Evolutionary conservation across 352 stramenopile genomes (phyloP).

Genomic region (Globisporangium abappressorium): DNA sequence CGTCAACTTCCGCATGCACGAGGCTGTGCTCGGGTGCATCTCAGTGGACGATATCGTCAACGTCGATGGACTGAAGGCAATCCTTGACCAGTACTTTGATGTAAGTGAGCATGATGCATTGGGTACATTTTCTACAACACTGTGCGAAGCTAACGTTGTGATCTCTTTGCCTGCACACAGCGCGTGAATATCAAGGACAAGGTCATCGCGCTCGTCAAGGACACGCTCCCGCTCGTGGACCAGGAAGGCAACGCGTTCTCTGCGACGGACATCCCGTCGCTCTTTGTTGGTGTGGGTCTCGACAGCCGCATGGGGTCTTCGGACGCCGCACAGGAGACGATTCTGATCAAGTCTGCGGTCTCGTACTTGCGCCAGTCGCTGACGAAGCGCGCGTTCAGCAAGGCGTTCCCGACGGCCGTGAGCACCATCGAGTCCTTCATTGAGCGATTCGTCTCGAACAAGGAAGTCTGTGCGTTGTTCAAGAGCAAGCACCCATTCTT

Average conservation of each 20-base stretch:
- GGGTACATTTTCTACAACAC: background rate
- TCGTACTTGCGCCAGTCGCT: slow-evolving; percentile 54
- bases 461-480: slow-evolving; percentile 33
- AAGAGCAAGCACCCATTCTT: slow-evolving; percentile 53
- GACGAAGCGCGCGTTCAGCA: slow-evolving; percentile 45
- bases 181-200: slow-evolving; percentile 73
- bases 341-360: slow-evolving; percentile 54
- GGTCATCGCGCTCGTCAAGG: slow-evolving; percentile 56
- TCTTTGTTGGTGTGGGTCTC: slow-evolving; percentile 54
- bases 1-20: slow-evolving; percentile 67
- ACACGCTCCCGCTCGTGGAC: slow-evolving; percentile 42
- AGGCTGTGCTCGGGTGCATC: slow-evolving; percentile 57
- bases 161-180: slow-evolving; percentile 13
- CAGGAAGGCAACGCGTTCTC: slow-evolving; percentile 25
- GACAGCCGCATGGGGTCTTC: slow-evolving; percentile 40
- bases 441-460: slow-evolving; percentile 31
- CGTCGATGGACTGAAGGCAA: slow-evolving; percentile 40
- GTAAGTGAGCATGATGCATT: slow-evolving; percentile 14
- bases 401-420: slow-evolving; percentile 53
- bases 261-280: slow-evolving; percentile 44
- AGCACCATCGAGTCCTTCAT: slow-evolving; percentile 54
- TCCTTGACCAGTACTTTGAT: slow-evolving; percentile 61
- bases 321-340: slow-evolving; percentile 44
- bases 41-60: slow-evolving; percentile 36
- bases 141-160: background rate